Conservation (phyloP, 805 yeast species). For the Saccharomycopsis oosterbeekiorum region DNA sequence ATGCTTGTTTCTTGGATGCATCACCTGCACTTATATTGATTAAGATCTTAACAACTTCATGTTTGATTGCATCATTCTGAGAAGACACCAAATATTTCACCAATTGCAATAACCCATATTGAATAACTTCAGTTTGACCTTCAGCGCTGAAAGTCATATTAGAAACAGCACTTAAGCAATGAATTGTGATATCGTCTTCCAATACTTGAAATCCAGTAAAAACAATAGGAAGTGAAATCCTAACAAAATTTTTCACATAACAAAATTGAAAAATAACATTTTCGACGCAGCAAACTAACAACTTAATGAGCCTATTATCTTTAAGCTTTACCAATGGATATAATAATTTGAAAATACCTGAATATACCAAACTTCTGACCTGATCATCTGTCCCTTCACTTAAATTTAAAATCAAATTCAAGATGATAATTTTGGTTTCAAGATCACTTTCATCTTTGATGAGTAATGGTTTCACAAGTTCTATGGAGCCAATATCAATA, state of each 20-base stretch:
- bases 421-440: conserved; percentile 3
- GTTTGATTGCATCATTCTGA: conserved; percentile 6
- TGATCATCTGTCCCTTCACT: conserved; percentile 17
- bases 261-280: conserved; percentile 19
- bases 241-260: conserved; percentile 18
- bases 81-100: conserved; percentile 13
- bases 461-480: conserved; percentile 16
- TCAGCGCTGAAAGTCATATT: conserved; percentile 19
- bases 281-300: conserved; percentile 18
- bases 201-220: conserved; percentile 17
- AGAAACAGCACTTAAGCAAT: conserved; percentile 16
- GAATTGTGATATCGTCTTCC: conserved; percentile 17
- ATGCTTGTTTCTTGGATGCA: conserved; percentile 15
- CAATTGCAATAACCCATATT: conserved; percentile 16
- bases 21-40: conserved; percentile 18
- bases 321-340: conserved; percentile 15
- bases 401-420: conserved; percentile 8
- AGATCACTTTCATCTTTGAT: conserved; percentile 7
- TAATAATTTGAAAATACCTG: conserved; percentile 16
- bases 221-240: conserved; percentile 17
- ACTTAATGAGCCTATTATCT: conserved; percentile 9
- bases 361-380: conserved; percentile 14
- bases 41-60: conserved; percentile 16
- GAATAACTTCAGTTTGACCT: conserved; percentile 18
- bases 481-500: conserved; percentile 17